Conservation (phyloP, 192 early-diverging fungal species). For the Radiomyces spectabilis region DNA sequence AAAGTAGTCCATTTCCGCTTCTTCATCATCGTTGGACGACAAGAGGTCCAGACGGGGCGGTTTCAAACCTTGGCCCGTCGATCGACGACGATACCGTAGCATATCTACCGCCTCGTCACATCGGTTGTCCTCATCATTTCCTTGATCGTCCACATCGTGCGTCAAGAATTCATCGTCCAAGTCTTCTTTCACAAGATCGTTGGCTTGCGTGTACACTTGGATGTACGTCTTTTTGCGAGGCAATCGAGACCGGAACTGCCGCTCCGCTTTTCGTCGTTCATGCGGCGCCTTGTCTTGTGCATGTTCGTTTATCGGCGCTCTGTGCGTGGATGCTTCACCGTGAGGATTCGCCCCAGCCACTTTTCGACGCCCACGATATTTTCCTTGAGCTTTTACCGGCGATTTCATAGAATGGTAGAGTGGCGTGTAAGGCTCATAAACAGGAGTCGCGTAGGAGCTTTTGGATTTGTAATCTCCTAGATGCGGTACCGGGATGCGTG, state of each 20-base stretch:
- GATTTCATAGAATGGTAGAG: background rate
- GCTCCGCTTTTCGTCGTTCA: no score
- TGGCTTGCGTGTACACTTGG: constrained; percentile 44
- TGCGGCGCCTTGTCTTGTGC: no score
- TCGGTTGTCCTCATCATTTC: no score
- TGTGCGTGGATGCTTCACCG: background rate
- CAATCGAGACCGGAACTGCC: constrained; percentile 12
- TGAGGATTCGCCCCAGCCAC: background rate
- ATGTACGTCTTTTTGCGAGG: constrained; percentile 34
- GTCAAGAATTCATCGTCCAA: constrained; percentile 48
- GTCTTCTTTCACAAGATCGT: constrained; percentile 47
- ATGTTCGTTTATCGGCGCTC: background rate
- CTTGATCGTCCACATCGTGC: constrained; percentile 28
- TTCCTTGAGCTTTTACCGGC: background rate
- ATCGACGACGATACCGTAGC: no score
- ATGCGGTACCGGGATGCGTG: no score
- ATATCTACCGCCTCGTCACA: no score
- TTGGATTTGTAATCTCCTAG: background rate
- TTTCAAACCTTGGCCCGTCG: no score
- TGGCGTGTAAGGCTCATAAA: background rate
- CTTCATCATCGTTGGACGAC: no score
- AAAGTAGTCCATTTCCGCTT: no score
- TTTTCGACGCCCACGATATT: background rate
- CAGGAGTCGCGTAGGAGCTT: background rate
- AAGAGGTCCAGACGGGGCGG: no score